Evolutionary conservation across 495 filamentous ascomycete species (phyloP), one percentile per base, ranked within the genome.

Genomic region (Talaromyces liani): DNA sequence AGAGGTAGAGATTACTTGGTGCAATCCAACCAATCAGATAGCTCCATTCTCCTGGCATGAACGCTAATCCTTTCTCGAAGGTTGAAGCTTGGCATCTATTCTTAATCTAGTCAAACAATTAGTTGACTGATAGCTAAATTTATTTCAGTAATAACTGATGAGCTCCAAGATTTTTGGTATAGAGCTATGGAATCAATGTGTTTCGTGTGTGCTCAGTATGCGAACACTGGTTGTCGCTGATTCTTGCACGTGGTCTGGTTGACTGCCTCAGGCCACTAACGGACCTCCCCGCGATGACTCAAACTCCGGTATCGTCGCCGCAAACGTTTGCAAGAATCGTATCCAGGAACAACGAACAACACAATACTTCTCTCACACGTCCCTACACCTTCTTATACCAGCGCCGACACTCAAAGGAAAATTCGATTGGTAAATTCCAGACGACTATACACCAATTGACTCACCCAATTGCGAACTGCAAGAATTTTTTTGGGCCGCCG

Each of bases 161-260:
- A 67, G 69, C 6, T 63, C 55, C 20, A 9, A 27, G 3, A 67
- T 6, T 63, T 56, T 18, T 53, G 20, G 22, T 24, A 10, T 67
- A 12, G 4, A 51, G 47, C 20, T 51, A 51, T 36, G 33, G 10
- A 8, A 12, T 12, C 33, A 12, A 36, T 6, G 9, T 41, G 36
- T 41, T 41, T 24, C 22, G 22, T 24, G 22, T 24, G 22, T 24
- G 22, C 22, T 24, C 22, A 2, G 22, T 24, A 24, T 49, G 18
- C 1, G 45, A 2, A 20, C n/a, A 20, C 45, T 49, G n/a, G 8
- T 49, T 49, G 45, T 49, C 45, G 45, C 45, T 49, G n/a, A 49
- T 49, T 49, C 45, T 49, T 14, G 45, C 45, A 29, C 53, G 10
- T 56, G 53, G 53, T 24, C 27, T 4, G 5, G 16, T 24, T 27